phyloP scores from a whole-genome alignment of 306 rosid genomes.

The Leucaena leucocephala region DNA sequence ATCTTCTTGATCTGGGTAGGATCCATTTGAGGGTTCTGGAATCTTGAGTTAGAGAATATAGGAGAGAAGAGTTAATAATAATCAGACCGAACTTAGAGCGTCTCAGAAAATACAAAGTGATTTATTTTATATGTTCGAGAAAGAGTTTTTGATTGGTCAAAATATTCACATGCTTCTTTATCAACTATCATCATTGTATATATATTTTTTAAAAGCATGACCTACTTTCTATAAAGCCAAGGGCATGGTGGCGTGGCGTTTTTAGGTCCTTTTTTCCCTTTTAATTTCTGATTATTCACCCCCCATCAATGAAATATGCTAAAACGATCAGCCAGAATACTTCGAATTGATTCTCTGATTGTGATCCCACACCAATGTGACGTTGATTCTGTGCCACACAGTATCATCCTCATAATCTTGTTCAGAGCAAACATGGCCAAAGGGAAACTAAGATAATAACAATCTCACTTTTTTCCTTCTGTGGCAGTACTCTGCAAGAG shows the following conservation, averaged over 20 bases:
- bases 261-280: constrained; percentile 44
- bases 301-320: neutral
- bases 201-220: constrained; percentile 36
- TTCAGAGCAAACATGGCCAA: constrained; percentile 23
- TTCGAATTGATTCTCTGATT: constrained; percentile 42
- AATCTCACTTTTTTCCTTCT: constrained; percentile 19
- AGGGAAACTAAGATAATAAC: constrained; percentile 34
- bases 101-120: constrained; percentile 14
- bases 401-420: constrained; percentile 10
- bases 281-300: constrained; percentile 29
- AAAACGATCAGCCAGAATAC: neutral
- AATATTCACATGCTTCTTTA: constrained; percentile 42
- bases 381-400: neutral
- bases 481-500: constrained; percentile 28
- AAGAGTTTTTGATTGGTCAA: constrained; percentile 35
- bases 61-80: constrained; percentile 5
- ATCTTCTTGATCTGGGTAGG: constrained; percentile 50
- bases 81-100: constrained; percentile 32
- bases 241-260: constrained; percentile 48
- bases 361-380: constrained; percentile 35
- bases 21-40: constrained; percentile 38
- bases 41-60: constrained; percentile 14
- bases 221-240: constrained; percentile 45
- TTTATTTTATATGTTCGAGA: constrained; percentile 47
- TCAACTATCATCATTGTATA: neutral